Conservation (phyloP, 306 rosid species). For the Astragalus membranaceus region DNA sequence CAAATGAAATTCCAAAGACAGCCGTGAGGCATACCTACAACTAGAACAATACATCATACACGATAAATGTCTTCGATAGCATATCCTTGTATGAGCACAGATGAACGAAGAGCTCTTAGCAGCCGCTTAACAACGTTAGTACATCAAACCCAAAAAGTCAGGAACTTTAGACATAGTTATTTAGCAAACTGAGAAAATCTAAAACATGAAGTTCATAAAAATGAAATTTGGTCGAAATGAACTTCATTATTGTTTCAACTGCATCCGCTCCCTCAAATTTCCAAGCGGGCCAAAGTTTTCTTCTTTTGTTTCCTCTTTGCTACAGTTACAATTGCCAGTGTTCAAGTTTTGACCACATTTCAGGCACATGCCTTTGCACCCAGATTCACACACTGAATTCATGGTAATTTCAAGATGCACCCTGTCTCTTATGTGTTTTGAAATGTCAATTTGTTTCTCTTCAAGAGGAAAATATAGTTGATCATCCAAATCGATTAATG, state of each 20-base stretch:
- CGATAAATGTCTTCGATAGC: neutral
- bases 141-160: neutral
- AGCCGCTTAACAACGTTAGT: neutral
- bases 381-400: constrained; percentile 53
- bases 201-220: neutral
- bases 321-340: constrained; percentile 57
- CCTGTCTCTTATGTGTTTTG: constrained; percentile 80
- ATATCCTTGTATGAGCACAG: neutral
- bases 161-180: neutral
- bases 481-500: constrained; percentile 61
- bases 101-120: neutral
- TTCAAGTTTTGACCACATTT: constrained; percentile 74
- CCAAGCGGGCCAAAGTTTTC: constrained; percentile 56
- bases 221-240: constrained; percentile 7
- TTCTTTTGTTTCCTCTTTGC: constrained; percentile 33
- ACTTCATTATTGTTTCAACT: constrained; percentile 16
- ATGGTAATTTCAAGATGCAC: constrained; percentile 80
- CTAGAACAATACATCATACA: neutral
- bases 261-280: constrained; percentile 61
- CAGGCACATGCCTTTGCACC: constrained; percentile 77
- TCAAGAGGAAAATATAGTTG: constrained; percentile 59
- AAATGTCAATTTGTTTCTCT: constrained; percentile 73
- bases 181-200: neutral
- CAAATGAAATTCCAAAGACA: neutral
- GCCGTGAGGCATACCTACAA: neutral